These are phyloP conservation scores for Russula olivacea DNA, from an alignment of 768 basidiomycete genomes.

Conservation along the genomic window DNA sequence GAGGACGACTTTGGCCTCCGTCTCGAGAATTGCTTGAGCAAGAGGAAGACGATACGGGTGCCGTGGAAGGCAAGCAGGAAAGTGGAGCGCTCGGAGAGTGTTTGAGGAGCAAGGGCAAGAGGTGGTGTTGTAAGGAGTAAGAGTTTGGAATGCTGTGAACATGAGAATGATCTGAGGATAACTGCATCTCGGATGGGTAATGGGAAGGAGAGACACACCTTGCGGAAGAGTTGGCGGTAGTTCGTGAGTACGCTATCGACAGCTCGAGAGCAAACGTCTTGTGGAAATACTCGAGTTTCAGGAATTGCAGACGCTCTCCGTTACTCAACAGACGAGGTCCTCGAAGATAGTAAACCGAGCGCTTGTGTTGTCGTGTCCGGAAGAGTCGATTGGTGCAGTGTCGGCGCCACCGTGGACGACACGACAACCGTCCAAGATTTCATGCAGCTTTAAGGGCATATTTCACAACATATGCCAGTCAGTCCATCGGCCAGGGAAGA, in stretches of 20 bases:
- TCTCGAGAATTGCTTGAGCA: too few relatives aligned
- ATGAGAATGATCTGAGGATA: too few relatives aligned
- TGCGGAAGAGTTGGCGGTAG: constrained; percentile 79
- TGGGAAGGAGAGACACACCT: constrained; percentile 51
- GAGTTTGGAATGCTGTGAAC: too few relatives aligned
- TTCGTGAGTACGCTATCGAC: constrained; percentile 92
- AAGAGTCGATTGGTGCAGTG: constrained; percentile 76
- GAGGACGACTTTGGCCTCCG: neutral
- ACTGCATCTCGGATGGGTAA: too few relatives aligned
- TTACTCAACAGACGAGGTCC: constrained; percentile 77
- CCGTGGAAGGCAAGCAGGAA: too few relatives aligned
- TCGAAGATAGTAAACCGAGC: constrained; percentile 83
- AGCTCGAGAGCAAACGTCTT: constrained; percentile 74
- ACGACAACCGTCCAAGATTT: constrained; percentile 94
- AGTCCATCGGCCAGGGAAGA: neutral
- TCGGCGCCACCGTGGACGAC: constrained; percentile 94
- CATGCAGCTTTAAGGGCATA: constrained; percentile 94
- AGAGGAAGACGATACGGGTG: too few relatives aligned
- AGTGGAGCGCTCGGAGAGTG: too few relatives aligned
- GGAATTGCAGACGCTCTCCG: constrained; percentile 51
- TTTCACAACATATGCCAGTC: neutral
- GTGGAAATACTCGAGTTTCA: constrained; percentile 75
- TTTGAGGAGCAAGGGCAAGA: too few relatives aligned
- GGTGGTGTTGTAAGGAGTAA: too few relatives aligned
- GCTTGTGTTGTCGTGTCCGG: constrained; percentile 60